phyloP scores from a whole-genome alignment of 108 stramenopile genomes.

The Cyclotella sp. region DNA sequence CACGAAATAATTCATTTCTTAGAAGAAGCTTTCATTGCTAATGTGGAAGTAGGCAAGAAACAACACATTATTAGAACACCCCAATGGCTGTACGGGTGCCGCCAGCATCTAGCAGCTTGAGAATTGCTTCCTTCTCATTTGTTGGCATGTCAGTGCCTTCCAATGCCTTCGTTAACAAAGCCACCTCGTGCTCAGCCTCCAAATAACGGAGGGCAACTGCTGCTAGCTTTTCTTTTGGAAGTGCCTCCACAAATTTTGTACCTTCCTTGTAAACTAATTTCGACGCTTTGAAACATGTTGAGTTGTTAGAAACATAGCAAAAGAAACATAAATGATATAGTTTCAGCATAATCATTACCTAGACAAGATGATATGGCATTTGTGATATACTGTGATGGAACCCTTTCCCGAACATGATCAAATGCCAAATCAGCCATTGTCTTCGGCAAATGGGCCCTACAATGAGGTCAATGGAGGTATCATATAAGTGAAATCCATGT shows the following conservation, averaged over 20 bases:
- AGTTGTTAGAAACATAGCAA: too few species aligned
- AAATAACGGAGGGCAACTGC: conserved; percentile 78
- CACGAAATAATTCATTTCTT: too few species aligned
- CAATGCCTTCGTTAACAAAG: conserved; percentile 61
- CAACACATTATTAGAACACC: conserved; percentile 29
- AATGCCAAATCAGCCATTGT: conserved; percentile 90
- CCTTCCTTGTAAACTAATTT: conserved; percentile 98
- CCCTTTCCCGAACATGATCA: conserved; percentile 72
- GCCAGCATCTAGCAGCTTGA: conserved; percentile 80
- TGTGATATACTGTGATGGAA: conserved; percentile 93
- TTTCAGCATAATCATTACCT: background rate
- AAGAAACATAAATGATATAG: too few species aligned
- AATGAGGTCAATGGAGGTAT: background rate
- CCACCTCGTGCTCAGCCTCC: conserved; percentile 81
- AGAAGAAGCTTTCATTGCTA: too few species aligned
- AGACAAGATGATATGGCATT: conserved; percentile 92
- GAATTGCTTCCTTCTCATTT: conserved; percentile 70
- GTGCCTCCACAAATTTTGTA: conserved; percentile 88
- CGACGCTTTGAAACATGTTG: conserved; percentile 58
- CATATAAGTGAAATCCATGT: conserved; percentile 20
- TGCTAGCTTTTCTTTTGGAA: conserved; percentile 71
- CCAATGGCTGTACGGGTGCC: conserved; percentile 83
- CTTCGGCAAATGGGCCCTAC: conserved; percentile 84
- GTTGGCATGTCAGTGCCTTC: conserved; percentile 63
- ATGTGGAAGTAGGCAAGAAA: too few species aligned